Evolutionary conservation across 306 rosid species (phyloP).

Genomic region (Prunus mongolica): DNA sequence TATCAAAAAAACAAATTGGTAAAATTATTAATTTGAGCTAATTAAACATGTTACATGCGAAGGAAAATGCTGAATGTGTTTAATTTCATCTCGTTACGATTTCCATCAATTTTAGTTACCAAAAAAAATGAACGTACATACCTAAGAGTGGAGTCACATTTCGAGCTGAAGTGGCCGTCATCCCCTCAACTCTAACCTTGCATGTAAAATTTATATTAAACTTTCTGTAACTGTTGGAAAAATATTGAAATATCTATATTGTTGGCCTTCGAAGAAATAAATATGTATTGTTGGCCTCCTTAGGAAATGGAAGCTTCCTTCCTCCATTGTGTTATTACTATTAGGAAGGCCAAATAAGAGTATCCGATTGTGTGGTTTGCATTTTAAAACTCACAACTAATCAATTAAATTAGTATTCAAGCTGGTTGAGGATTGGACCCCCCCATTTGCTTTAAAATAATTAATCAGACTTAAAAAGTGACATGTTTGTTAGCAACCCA

Average conservation of each 20-base stretch:
- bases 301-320: no score
- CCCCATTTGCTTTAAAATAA: constrained; percentile 3
- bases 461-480: constrained; percentile 3
- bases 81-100: not conserved
- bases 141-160: no score
- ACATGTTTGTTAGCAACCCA: constrained; percentile 24
- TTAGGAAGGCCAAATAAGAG: not conserved
- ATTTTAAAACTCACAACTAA: constrained; percentile 10
- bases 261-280: no score
- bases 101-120: not conserved
- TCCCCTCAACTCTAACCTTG: no score
- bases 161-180: no score
- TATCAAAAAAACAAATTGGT: not conserved
- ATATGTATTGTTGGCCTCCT: no score
- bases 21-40: not conserved
- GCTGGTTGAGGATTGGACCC: constrained; percentile 2
- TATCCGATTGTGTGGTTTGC: not conserved
- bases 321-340: no score
- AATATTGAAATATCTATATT: no score
- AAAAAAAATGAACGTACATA: not conserved
- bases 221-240: no score
- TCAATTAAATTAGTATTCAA: not conserved
- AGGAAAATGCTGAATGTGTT: not conserved
- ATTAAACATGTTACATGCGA: not conserved
- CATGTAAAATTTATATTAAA: no score